These are phyloP conservation scores for Phialophora chinensis DNA, from an alignment of 2,329 filamentous ascomycete genomes.

Conservation along the genomic window DNA sequence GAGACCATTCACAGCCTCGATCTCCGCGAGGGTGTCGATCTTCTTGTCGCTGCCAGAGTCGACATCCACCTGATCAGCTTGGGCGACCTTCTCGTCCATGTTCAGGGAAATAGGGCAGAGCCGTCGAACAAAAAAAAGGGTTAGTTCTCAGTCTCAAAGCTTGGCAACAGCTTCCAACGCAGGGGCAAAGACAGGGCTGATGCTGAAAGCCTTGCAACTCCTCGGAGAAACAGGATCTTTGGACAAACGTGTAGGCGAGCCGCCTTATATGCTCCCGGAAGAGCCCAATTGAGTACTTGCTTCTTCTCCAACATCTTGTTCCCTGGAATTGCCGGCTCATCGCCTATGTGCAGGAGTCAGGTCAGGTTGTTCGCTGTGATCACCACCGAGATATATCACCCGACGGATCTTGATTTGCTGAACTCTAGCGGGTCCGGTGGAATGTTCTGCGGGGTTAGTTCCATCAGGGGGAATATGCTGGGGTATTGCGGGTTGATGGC, in stretches of 20 bases:
- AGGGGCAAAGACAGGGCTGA: background rate
- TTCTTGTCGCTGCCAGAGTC: constrained; percentile 14
- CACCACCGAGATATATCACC: constrained; percentile 11
- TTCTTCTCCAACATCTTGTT: background rate
- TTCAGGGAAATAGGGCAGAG: background rate
- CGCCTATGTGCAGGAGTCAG: constrained; percentile 7
- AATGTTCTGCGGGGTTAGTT: constrained; percentile 15
- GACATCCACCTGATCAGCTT: constrained; percentile 10
- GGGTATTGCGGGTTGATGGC: constrained; percentile 19
- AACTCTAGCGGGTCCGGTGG: constrained; percentile 12
- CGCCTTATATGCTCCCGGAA: constrained; percentile 7
- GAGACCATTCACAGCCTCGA: constrained; percentile 23
- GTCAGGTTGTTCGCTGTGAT: constrained; percentile 17
- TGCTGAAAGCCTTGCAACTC: background rate
- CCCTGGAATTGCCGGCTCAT: constrained; percentile 14
- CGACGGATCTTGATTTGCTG: constrained; percentile 17
- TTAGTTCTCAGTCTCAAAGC: background rate
- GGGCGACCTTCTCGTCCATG: constrained; percentile 19
- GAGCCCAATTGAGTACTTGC: background rate
- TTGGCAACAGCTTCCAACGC: background rate
- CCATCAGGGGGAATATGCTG: constrained; percentile 17
- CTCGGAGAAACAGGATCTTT: constrained; percentile 2
- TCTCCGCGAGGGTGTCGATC: constrained; percentile 13
- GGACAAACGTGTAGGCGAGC: background rate
- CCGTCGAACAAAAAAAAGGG: background rate